These are phyloP conservation scores for Barnettozyma hawaiiensis DNA, from an alignment of 1,139 yeast genomes.

Conservation along the genomic window DNA sequence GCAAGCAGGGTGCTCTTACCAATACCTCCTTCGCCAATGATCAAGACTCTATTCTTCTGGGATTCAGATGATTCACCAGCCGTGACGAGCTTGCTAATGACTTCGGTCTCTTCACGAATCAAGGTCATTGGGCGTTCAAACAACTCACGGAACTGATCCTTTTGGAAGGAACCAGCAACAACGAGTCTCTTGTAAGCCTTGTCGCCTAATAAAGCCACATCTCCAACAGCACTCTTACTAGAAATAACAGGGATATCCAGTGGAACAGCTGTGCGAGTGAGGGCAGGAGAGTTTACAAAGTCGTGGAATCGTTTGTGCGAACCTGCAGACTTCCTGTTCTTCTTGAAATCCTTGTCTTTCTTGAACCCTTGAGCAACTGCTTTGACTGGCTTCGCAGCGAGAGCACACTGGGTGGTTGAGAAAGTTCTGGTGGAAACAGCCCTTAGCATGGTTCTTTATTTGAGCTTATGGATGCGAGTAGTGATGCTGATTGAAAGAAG, in stretches of 20 bases:
- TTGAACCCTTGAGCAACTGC: conserved; percentile 14
- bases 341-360: conserved; percentile 11
- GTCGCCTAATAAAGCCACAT: conserved; percentile 17
- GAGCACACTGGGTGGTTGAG: conserved; percentile 3
- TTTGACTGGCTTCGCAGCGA: conserved; percentile 11
- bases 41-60: conserved; percentile 44
- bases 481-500: too few species aligned
- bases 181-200: conserved; percentile 19
- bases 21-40: conserved; percentile 69
- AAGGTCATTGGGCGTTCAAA: conserved; percentile 53
- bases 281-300: conserved; percentile 6
- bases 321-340: conserved; percentile 11
- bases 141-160: conserved; percentile 59
- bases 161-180: conserved; percentile 48
- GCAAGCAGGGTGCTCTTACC: conserved; percentile 77
- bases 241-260: conserved; percentile 1
- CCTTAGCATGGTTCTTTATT: conserved; percentile 6
- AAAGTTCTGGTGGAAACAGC: conserved; percentile 6
- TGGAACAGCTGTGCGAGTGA: conserved; percentile 3
- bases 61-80: conserved; percentile 27
- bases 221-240: conserved; percentile 8
- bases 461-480: not conserved
- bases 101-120: conserved; percentile 36
- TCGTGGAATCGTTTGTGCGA: conserved; percentile 10
- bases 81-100: conserved; percentile 28